phyloP scores from a whole-genome alignment of 2,329 filamentous ascomycete genomes.

The Rachicladosporium sp. region DNA sequence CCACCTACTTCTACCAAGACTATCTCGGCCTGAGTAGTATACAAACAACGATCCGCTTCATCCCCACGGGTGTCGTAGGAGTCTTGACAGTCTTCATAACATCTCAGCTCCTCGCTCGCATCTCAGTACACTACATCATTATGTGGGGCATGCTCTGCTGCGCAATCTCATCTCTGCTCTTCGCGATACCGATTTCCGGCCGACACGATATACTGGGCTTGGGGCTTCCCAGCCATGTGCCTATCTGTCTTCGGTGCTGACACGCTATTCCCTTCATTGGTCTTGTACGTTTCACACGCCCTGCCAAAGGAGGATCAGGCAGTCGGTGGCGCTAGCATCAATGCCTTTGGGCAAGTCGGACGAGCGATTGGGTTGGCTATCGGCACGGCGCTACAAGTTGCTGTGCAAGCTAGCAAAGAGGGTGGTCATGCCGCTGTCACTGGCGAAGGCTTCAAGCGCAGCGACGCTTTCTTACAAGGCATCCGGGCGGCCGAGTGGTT shows the following conservation, averaged over 20 bases:
- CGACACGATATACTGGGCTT: constrained; percentile 53
- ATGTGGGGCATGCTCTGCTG: constrained; percentile 46
- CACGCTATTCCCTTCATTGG: constrained; percentile 52
- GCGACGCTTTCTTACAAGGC: constrained; percentile 24
- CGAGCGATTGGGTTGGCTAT: constrained; percentile 54
- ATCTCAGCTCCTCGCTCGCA: constrained; percentile 43
- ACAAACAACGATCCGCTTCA: constrained; percentile 57
- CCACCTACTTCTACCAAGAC: constrained; percentile 58
- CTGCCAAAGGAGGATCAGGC: constrained; percentile 54
- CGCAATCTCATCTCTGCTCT: constrained; percentile 45
- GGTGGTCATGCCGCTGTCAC: constrained; percentile 20
- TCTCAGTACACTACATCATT: constrained; percentile 47
- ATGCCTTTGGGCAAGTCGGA: constrained; percentile 53
- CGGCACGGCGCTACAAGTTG: constrained; percentile 52
- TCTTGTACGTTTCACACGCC: constrained; percentile 52
- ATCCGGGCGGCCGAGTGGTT: constrained; percentile 30
- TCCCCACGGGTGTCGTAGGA: constrained; percentile 52
- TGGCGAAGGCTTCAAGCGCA: constrained; percentile 12
- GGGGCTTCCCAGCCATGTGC: constrained; percentile 53
- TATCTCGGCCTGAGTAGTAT: constrained; percentile 49
- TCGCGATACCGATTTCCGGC: constrained; percentile 53
- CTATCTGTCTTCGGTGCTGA: constrained; percentile 55
- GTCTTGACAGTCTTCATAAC: constrained; percentile 45
- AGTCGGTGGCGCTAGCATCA: constrained; percentile 55
- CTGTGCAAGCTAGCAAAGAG: constrained; percentile 31